phyloP scores from a whole-genome alignment of 805 yeast species.

The Blastobotrys americana region DNA sequence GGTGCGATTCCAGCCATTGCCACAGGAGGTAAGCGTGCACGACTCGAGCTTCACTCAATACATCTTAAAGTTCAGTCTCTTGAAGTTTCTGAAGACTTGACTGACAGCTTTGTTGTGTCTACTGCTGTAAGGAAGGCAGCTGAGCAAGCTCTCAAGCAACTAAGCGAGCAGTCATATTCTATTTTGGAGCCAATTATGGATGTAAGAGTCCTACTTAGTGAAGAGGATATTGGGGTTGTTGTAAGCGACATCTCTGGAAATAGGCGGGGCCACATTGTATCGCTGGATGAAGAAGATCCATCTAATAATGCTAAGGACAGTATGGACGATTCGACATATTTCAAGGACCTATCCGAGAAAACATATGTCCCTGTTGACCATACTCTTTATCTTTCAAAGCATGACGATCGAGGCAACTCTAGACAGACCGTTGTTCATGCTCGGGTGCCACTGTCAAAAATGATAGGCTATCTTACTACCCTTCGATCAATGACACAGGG shows the following conservation, averaged over 20 bases:
- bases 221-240: slow-evolving; percentile 72
- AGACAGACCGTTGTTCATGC: slow-evolving; percentile 49
- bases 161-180: slow-evolving; percentile 33
- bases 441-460: slow-evolving; percentile 74
- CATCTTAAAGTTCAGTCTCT: slow-evolving; percentile 48
- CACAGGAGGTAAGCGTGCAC: slow-evolving; percentile 36
- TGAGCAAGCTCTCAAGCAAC: slow-evolving; percentile 31
- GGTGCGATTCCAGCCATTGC: slow-evolving; percentile 38
- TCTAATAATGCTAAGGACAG: background rate
- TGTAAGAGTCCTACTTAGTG: slow-evolving; percentile 56
- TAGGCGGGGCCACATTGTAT: slow-evolving; percentile 64
- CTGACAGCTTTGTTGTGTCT: slow-evolving; percentile 36
- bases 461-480: slow-evolving; percentile 80
- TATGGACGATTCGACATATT: slow-evolving; percentile 26
- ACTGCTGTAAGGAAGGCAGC: slow-evolving; percentile 42
- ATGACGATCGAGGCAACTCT: slow-evolving; percentile 37
- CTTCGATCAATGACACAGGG: slow-evolving; percentile 86
- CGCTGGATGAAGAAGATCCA: slow-evolving; percentile 64
- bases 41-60: slow-evolving; percentile 53
- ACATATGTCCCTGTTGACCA: slow-evolving; percentile 73
- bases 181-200: slow-evolving; percentile 86
- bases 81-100: slow-evolving; percentile 46
- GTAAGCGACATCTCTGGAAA: slow-evolving; percentile 76
- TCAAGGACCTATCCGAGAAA: slow-evolving; percentile 39
- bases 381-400: slow-evolving; percentile 29